Evolutionary conservation across 495 filamentous ascomycete genomes (phyloP), one percentile per base, ranked within the genome.

Genomic region (Lasiosphaeriaceae sp.): DNA sequence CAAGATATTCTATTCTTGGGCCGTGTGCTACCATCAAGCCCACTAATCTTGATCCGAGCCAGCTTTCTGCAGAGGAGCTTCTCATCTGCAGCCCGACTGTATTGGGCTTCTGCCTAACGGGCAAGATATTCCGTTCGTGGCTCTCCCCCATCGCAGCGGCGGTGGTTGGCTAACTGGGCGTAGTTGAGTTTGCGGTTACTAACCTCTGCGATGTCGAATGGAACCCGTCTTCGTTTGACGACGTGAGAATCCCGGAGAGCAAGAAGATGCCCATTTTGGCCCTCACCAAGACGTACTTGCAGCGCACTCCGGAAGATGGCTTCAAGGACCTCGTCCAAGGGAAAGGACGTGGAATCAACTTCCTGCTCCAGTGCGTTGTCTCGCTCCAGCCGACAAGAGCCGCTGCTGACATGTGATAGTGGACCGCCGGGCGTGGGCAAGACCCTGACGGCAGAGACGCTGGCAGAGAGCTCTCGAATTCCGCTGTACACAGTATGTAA

Each of bases 321-420:
- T 59, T 59, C 41, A 47, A 49, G 43, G 57, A 60, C 52, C 46
- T 60, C 46, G 51, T 55, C 19, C 43, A 50, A 19, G 57, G 52
- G 22, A 55, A 60, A 60, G 57, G 57, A 21, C 57, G 29, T 8
- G 57, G 52, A 45, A 55, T 50, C 35, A 55, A 55, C 48, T 59
- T 54, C 35, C 44, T 59, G 41, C 57, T 59, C 20, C 43, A 59
- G 52, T 59, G 21, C 47, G 57, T 54, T 49, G 11, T 24, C 50
- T 49, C 44, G 11, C 24, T 17, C 37, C 37, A 41, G 37, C 37
- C 37, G 37, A 41, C 14, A 12, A 41, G 37, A 41, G 37, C 37
- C 14, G 37, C 37, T 41, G 45, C 37, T 60, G 19, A 51, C 20
- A 5, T 55, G 39, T 49, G 35, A 54, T 39, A 54, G 57, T 58